phyloP scores from a whole-genome alignment of 345 rosid genomes.

The Boechera stricta region DNA sequence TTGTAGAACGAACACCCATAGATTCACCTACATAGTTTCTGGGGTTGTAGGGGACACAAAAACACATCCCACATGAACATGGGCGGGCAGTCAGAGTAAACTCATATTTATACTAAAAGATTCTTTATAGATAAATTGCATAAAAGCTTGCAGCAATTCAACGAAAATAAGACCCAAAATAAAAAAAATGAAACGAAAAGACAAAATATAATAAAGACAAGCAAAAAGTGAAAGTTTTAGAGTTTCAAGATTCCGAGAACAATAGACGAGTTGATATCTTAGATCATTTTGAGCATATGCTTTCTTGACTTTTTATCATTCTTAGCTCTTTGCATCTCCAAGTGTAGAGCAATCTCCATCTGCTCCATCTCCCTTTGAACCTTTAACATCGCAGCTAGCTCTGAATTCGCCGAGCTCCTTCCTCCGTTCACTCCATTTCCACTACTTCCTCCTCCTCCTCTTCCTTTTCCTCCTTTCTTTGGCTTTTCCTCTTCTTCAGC shows the following conservation, averaged over 20 bases:
- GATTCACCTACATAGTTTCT: too few relatives aligned
- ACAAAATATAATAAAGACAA: not conserved
- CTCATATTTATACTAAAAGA: not conserved
- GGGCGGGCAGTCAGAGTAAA: too few relatives aligned
- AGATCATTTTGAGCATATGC: slow-evolving; percentile 6
- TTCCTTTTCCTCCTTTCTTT: not conserved
- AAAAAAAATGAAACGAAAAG: not conserved
- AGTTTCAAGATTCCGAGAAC: not conserved
- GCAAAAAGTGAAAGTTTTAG: not conserved
- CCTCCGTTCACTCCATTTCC: not conserved
- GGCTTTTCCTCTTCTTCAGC: slow-evolving; percentile 4
- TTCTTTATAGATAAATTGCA: not conserved
- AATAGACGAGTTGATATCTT: not conserved
- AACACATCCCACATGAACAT: too few relatives aligned
- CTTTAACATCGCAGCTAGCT: slow-evolving; percentile 8
- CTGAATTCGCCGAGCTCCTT: slow-evolving; percentile 10
- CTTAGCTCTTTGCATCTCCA: slow-evolving; percentile 18
- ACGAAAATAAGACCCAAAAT: not conserved
- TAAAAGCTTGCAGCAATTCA: not conserved
- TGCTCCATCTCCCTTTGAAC: slow-evolving; percentile 15
- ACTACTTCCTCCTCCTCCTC: not conserved
- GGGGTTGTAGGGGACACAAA: too few relatives aligned
- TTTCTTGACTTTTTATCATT: slow-evolving; percentile 15
- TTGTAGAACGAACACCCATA: too few relatives aligned
- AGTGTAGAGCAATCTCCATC: not conserved